These are phyloP conservation scores for Colletotrichum godetiae DNA, from an alignment of 2,329 filamentous ascomycete genomes.

Conservation along the genomic window DNA sequence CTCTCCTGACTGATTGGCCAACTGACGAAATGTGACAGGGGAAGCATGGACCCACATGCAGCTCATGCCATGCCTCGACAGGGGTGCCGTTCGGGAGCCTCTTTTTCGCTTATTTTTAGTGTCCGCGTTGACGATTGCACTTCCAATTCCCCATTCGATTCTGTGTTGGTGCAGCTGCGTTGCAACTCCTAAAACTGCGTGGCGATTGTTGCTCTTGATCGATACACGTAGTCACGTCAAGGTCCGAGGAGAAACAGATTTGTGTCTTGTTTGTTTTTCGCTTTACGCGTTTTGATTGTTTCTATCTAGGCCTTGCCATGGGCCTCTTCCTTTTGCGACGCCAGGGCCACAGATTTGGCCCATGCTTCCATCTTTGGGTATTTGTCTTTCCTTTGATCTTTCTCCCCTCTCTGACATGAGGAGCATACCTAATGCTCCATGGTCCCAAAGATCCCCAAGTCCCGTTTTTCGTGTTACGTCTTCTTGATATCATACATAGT, in stretches of 20 bases:
- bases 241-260: neutral
- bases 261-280: neutral
- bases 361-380: neutral
- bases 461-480: conserved; percentile 5
- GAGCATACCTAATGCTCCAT: neutral
- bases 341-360: neutral
- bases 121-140: conserved; percentile 33
- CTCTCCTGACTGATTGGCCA: conserved; percentile 5
- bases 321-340: neutral
- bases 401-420: neutral
- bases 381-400: neutral
- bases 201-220: too few species aligned
- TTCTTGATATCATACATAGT: conserved; percentile 26
- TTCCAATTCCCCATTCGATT: conserved; percentile 24
- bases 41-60: conserved; percentile 23
- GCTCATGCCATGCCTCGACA: conserved; percentile 36
- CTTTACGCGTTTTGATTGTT: conserved; percentile 1
- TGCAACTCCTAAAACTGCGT: neutral
- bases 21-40: conserved; percentile 9
- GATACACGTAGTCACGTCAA: neutral
- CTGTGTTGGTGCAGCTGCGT: neutral
- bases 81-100: conserved; percentile 37
- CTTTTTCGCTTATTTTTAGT: conserved; percentile 39
- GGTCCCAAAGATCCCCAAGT: neutral
- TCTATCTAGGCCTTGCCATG: neutral